phyloP scores from a whole-genome alignment of 257 asterid genomes.

The Henckelia pumila region DNA sequence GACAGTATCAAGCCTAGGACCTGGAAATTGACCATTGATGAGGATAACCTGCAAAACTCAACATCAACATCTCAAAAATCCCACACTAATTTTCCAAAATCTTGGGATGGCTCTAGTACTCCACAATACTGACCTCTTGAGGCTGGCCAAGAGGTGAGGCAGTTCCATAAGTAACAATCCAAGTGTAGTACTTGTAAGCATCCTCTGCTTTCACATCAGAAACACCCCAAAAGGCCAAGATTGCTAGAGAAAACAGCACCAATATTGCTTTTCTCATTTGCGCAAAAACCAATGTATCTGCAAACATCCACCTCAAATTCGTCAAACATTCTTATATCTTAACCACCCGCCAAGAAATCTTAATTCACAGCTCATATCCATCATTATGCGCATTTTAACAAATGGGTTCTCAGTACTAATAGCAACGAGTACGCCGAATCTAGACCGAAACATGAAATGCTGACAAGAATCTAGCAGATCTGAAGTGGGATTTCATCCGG shows the following conservation, averaged over 20 bases:
- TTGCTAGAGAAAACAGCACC: conserved; percentile 34
- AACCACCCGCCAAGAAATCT: background rate
- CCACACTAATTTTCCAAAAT: background rate
- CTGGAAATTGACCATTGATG: conserved; percentile 92
- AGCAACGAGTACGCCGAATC: conserved; percentile 17
- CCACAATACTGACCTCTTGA: conserved; percentile 55
- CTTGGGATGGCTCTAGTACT: background rate
- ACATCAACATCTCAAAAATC: conserved; percentile 9
- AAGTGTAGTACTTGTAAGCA: conserved; percentile 70
- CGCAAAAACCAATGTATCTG: conserved; percentile 39
- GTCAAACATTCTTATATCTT: conserved; percentile 5
- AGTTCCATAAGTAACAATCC: conserved; percentile 84
- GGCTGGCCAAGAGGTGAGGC: conserved; percentile 75
- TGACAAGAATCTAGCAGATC: conserved; percentile 28
- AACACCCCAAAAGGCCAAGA: conserved; percentile 46
- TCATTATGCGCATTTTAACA: background rate
- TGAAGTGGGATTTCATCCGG: conserved; percentile 24
- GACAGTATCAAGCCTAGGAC: conserved; percentile 77
- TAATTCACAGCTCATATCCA: background rate
- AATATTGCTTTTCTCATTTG: conserved; percentile 43
- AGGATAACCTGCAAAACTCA: conserved; percentile 69
- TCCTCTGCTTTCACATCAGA: conserved; percentile 68
- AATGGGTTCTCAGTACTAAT: background rate
- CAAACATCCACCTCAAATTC: conserved; percentile 27
- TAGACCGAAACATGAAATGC: conserved; percentile 3